Conservation (phyloP, 1,284 basidiomycete genomes). For the Moniliella sp. region DNA sequence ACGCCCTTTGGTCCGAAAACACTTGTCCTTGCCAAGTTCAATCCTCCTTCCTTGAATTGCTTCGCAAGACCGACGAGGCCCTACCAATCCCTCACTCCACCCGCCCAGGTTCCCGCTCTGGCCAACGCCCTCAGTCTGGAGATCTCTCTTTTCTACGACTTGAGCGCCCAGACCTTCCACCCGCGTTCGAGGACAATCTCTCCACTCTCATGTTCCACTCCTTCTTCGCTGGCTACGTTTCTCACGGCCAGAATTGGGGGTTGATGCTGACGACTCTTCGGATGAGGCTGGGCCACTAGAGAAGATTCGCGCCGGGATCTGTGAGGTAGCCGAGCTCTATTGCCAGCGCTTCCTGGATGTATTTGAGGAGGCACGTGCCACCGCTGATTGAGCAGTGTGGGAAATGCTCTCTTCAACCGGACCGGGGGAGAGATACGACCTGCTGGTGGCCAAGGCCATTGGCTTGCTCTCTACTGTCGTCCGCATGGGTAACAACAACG, state of each 20-base stretch:
- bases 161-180: slow-evolving; percentile 81
- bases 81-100: slow-evolving; percentile 29
- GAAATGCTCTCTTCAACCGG: slow-evolving; percentile 56
- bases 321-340: slow-evolving; percentile 81
- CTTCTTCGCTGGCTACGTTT: slow-evolving; percentile 41
- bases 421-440: slow-evolving; percentile 53
- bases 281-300: slow-evolving; percentile 58
- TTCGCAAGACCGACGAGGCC: too few species aligned
- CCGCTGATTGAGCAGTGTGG: slow-evolving; percentile 80
- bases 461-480: slow-evolving; percentile 80
- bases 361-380: slow-evolving; percentile 49
- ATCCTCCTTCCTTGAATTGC: slow-evolving; percentile 42
- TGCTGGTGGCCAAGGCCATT: slow-evolving; percentile 76
- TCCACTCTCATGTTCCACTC: background rate
- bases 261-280: slow-evolving; percentile 45
- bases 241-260: slow-evolving; percentile 47
- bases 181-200: slow-evolving; percentile 67
- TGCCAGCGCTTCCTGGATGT: slow-evolving; percentile 76
- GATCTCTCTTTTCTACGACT: slow-evolving; percentile 73
- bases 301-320: slow-evolving; percentile 65
- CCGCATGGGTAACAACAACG: slow-evolving; percentile 41
- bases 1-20: too few species aligned
- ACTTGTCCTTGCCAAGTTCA: slow-evolving; percentile 65
- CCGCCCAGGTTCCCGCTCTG: slow-evolving; percentile 31
- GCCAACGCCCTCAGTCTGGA: slow-evolving; percentile 41